These are phyloP conservation scores for Anaeromyces robustus DNA, from an alignment of 192 early-diverging fungal species.

Conservation along the genomic window DNA sequence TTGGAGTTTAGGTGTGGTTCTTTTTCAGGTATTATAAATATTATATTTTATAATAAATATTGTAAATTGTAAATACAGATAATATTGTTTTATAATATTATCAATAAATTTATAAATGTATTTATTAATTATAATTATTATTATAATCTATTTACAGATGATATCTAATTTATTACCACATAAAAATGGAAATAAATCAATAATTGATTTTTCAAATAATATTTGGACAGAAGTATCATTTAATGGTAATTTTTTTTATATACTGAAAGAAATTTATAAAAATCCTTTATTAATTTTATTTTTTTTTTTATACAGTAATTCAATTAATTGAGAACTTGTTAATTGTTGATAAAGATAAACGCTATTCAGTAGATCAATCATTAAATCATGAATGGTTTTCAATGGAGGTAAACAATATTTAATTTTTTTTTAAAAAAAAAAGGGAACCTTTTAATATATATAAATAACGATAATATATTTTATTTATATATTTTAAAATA, in stretches of 20 bases:
- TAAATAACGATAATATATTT: no score
- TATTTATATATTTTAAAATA: no score
- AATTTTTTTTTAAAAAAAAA: no score
- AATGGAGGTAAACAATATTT: not conserved
- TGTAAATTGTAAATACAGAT: no score
- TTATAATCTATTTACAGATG: no score
- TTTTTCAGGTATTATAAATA: not conserved
- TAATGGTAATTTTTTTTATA: not conserved
- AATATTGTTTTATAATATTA: no score
- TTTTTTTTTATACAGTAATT: not conserved
- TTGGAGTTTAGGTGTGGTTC: not conserved
- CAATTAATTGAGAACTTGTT: not conserved
- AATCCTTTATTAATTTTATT: no score
- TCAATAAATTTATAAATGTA: not conserved
- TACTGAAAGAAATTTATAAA: no score
- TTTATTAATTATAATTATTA: not conserved
- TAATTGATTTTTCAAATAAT: not conserved
- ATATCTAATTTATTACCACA: not conserved
- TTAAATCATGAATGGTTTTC: not conserved
- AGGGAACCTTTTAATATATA: no score
- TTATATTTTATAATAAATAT: no score
- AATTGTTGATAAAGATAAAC: not conserved
- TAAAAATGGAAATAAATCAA: not conserved
- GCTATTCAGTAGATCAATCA: not conserved
- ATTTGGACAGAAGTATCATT: not conserved